Conservation (phyloP, 2,329 filamentous ascomycete species). For the Trichoderma afroharzianum region DNA sequence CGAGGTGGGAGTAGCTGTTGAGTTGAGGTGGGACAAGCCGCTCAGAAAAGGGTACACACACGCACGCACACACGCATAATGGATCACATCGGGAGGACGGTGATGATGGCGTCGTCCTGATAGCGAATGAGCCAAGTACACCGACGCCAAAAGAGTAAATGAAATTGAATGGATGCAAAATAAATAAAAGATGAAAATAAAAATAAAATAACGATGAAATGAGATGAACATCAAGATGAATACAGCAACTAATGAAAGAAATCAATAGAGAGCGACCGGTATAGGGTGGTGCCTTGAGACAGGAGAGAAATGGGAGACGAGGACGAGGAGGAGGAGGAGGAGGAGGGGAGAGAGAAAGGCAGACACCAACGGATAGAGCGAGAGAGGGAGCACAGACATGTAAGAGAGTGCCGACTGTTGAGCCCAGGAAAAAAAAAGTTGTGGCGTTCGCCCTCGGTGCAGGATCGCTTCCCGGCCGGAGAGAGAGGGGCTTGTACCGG, state of each 20-base stretch:
- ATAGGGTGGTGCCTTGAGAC: background rate
- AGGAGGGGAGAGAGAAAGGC: background rate
- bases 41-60: background rate
- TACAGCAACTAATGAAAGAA: background rate
- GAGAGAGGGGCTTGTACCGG: constrained; percentile 10
- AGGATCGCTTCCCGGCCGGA: constrained; percentile 16
- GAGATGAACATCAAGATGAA: background rate
- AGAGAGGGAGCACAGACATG: background rate
- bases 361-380: background rate
- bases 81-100: background rate
- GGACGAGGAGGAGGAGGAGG: background rate
- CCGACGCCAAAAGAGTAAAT: background rate
- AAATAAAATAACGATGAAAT: background rate
- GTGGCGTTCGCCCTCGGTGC: background rate
- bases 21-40: background rate
- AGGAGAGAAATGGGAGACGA: background rate
- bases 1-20: background rate
- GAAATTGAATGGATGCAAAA: too few relatives aligned
- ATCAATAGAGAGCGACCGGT: background rate
- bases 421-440: background rate
- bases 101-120: background rate
- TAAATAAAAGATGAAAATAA: too few relatives aligned
- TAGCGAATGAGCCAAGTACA: background rate
- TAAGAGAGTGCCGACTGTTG: background rate
- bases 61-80: background rate